Conservation (phyloP, 805 yeast genomes). For the Candida nemodendra region DNA sequence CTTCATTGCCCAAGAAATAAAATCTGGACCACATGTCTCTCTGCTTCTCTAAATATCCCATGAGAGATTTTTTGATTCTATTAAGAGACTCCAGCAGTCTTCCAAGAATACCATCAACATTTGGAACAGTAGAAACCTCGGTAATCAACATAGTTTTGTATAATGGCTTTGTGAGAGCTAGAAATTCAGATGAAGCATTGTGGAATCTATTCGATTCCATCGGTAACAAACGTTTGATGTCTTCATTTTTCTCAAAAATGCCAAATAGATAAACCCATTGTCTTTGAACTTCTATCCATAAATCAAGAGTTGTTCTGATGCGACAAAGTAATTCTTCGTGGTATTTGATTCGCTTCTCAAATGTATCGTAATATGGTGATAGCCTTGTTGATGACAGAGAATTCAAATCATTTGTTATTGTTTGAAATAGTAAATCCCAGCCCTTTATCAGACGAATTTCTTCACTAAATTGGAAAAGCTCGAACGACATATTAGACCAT, state of each 20-base stretch:
- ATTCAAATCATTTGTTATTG: slow-evolving; percentile 58
- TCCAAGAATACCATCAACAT: slow-evolving; percentile 44
- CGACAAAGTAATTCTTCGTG: slow-evolving; percentile 58
- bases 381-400: slow-evolving; percentile 66
- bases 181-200: slow-evolving; percentile 60
- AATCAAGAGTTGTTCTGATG: slow-evolving; percentile 52
- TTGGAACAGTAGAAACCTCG: slow-evolving; percentile 53
- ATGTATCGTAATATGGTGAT: slow-evolving; percentile 58
- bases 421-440: slow-evolving; percentile 64
- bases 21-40: slow-evolving; percentile 76
- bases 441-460: slow-evolving; percentile 58
- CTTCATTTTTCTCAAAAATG: slow-evolving; percentile 59
- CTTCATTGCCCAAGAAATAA: slow-evolving; percentile 89
- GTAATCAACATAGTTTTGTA: slow-evolving; percentile 50
- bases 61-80: slow-evolving; percentile 61
- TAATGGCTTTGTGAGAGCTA: slow-evolving; percentile 47
- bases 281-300: slow-evolving; percentile 84
- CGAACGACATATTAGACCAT: slow-evolving; percentile 59
- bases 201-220: slow-evolving; percentile 66
- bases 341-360: slow-evolving; percentile 54
- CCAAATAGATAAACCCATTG: slow-evolving; percentile 88
- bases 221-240: slow-evolving; percentile 63
- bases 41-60: slow-evolving; percentile 78
- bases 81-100: slow-evolving; percentile 54
- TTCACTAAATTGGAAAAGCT: slow-evolving; percentile 50